Base-by-base conservation (phyloP, 345 rosid species). In the Brassica cretica region DNA sequence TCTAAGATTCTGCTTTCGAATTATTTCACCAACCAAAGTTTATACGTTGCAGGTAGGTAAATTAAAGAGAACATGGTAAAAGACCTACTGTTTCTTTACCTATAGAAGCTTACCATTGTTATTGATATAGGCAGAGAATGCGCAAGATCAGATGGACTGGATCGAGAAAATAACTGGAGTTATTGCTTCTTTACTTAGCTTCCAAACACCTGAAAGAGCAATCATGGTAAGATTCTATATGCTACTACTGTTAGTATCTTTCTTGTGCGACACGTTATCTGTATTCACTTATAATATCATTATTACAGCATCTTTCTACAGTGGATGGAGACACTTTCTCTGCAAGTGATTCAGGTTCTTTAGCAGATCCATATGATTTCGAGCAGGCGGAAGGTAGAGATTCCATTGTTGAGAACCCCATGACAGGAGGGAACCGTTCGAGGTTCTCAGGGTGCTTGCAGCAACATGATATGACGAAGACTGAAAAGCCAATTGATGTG, bases 91-190 rank as follows among this genome's bases (percentile, higher is more conserved):
- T 66, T 27, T 55, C 55, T 27, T 60, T 6, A 4, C 81, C 4
- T 60, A 9, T 12, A 21, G 41, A 68, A 37, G 24, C 69, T 49
- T 66, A 39, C 14, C n/a, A 60, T 12, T 19, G 32, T 79, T 65
- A 29, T 37, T 68, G 76, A 79, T 84, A 84, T 84, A 91, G 96
- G 96, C 96, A 73, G 93, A 91, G 84, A 91, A 86, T 85, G 88
- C 89, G 11, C 70, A 76, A 46, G 93, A 91, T 78, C 96, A 91
- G 81, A 87, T 83, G 90, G 96, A 91, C 80, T 88, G 96, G 96
- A 91, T 91, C 11, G 93, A 91, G 56, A 91, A 89, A 78, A 91
- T 91, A 81, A 91, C 86, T 64, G 96, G 93, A 78, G 96, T 89
- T 2, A 91, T 91, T 79, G 80, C 93, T 76, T 86, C 88, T 30